Evolutionary conservation across 1,139 yeast genomes (phyloP), one percentile per base, ranked within the genome.

Genomic region (Lodderomyces elongisporus): DNA sequence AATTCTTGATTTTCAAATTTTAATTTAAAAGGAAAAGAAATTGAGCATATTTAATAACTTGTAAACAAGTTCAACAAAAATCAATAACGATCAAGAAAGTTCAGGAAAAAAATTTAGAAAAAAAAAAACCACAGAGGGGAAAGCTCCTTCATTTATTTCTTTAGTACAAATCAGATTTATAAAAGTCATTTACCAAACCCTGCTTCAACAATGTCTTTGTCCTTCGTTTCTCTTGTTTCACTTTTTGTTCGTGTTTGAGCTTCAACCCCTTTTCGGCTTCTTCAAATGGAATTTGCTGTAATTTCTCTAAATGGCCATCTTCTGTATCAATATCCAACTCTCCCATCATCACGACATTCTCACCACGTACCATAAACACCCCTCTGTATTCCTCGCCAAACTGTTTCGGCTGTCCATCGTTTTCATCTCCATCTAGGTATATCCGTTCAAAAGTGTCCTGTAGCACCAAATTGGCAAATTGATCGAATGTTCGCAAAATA

Each of bases 291-390:
- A 85, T 66, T 50, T 74, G 76, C 39, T 70, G 64, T 54, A 79
- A 66, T 14, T 61, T 58, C 29, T 69, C 69, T 51, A 84, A 67
- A 38, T 84, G 82, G 41, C 67, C 76, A 51, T 84, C 95, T 57
- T 89, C 96, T 46, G 66, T 74, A 52, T 87, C 96, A 43, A 88
- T 83, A 56, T 91, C 96, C 36, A 91, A 74, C 55, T 91, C 97
- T 15, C 98, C 98, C 58, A 91, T 61, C 78, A 89, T 77, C n/a
- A 89, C 94, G 12, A 91, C 94, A 51, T 91, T 91, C 58, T 91
- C 99, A 42, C 99, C 98, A 61, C 98, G 83, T 25, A 93, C 83
- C 67, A 93, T 77, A 52, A 81, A 83, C 33, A 87, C 87, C 1
- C 95, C 95, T 36, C 87, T 73, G 38, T 73, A 71, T 17, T 66